Evolutionary conservation across 2,329 filamentous ascomycete species (phyloP).

Genomic region (Fusarium secorum): DNA sequence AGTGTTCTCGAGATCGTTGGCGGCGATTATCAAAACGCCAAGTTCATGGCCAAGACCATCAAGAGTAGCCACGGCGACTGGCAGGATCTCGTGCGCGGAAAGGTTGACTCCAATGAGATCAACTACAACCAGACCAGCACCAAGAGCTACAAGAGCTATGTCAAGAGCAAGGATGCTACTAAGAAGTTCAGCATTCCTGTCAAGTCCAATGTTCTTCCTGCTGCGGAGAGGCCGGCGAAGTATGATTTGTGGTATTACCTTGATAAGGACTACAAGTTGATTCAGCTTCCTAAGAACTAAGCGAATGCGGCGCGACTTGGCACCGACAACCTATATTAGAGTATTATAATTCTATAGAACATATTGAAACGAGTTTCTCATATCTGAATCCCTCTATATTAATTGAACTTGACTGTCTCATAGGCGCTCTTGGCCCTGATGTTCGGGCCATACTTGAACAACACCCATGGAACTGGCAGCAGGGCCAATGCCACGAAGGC

Average conservation of each 20-base stretch:
- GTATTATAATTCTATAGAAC: not conserved
- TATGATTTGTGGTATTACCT: slow-evolving; percentile 52
- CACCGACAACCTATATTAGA: accelerated
- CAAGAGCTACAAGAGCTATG: slow-evolving; percentile 44
- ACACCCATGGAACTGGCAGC: slow-evolving; percentile 60
- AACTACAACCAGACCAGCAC: slow-evolving; percentile 53
- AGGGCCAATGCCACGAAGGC: slow-evolving; percentile 57
- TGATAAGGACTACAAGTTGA: slow-evolving; percentile 44
- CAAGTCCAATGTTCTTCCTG: slow-evolving; percentile 42
- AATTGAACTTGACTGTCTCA: slow-evolving; percentile 8
- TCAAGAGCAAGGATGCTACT: slow-evolving; percentile 45
- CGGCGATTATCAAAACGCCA: slow-evolving; percentile 48
- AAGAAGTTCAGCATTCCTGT: slow-evolving; percentile 44
- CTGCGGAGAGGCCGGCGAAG: slow-evolving; percentile 43
- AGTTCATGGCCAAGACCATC: slow-evolving; percentile 44
- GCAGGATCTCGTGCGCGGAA: slow-evolving; percentile 50
- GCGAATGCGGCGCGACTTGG: slow-evolving; percentile 28
- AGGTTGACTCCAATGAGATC: slow-evolving; percentile 49
- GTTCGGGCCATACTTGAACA: slow-evolving; percentile 57
- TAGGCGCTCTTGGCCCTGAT: slow-evolving; percentile 34
- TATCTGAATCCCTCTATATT: not conserved
- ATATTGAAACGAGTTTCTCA: not conserved
- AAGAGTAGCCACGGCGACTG: slow-evolving; percentile 51
- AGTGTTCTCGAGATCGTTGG: slow-evolving; percentile 48
- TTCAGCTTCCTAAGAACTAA: slow-evolving; percentile 35